Evolutionary conservation across 129 eudicot genomes (phyloP).

Genomic region (Erigeron canadensis): DNA sequence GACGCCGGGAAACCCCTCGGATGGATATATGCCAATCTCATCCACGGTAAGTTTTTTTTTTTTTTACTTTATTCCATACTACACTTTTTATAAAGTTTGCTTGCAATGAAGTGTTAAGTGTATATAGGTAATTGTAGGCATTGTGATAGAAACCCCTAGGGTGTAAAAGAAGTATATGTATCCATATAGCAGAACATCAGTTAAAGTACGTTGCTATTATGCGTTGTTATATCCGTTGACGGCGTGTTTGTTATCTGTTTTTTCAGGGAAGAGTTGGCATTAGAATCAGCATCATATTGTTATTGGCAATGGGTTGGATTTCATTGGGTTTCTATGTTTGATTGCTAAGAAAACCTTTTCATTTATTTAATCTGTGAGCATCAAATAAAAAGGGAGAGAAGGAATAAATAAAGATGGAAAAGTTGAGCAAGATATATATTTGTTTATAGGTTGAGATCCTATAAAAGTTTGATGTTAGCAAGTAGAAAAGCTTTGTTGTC

Average conservation of each 20-base stretch:
- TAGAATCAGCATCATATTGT: constrained; percentile 17
- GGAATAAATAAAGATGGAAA: constrained; percentile 1
- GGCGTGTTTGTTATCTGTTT: constrained; percentile 6
- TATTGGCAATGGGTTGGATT: constrained; percentile 17
- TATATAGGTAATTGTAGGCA: not conserved
- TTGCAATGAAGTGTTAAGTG: not conserved
- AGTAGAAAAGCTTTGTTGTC: constrained; percentile 12
- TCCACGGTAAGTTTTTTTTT: constrained; percentile 28
- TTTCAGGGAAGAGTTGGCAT: constrained; percentile 21
- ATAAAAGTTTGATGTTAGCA: not conserved
- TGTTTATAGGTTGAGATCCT: not conserved
- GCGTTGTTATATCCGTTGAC: not conserved
- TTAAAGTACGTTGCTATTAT: not conserved
- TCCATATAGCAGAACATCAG: too few species aligned
- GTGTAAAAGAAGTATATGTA: too few species aligned
- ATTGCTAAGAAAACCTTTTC: constrained; percentile 8
- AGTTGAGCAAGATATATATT: not conserved
- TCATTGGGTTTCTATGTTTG: constrained; percentile 3
- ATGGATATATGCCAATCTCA: constrained; percentile 36
- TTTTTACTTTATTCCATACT: constrained; percentile 24
- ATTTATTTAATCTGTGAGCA: constrained; percentile 2
- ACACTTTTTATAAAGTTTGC: constrained; percentile 18
- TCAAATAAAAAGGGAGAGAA: constrained; percentile 12
- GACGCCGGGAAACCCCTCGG: constrained; percentile 26
- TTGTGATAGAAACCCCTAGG: too few species aligned